Evolutionary conservation across 805 yeast species (phyloP), one percentile per base, ranked within the genome.

Genomic region (Kluyveromyces dobzhanskii): DNA sequence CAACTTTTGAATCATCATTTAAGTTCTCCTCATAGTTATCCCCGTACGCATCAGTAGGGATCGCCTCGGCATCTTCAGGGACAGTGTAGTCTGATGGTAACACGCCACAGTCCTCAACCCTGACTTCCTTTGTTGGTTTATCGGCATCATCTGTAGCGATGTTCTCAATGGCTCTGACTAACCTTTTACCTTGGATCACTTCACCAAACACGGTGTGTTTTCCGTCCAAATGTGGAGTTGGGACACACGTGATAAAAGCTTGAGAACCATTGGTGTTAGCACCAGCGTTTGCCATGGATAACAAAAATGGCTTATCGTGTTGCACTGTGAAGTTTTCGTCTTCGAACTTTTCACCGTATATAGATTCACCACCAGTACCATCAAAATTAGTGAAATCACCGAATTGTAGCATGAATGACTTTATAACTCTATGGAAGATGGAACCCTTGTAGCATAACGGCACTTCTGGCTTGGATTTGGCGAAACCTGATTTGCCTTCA

Each of bases 211-310:
- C 97, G 38, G 88, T 97, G 60, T 92, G 98, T 61, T 90, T 90
- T 18, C 90, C 94, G 57, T 92, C 90, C 48, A 92, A 73, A 62
- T 90, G 97, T 5, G 97, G 95, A 1, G 97, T 86, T 30, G 86
- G 79, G 2, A 78, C 92, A 2, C 96, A 85, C 19, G 98, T 90
- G 53, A 90, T 78, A 61, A 90, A 90, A 53, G 86, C 92, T 64
- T 90, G 97, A 2, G 96, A 86, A 1, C 97, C 97, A 57, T 92
- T 92, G 35, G 97, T 90, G 60, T 80, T 78, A 43, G 95, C 87
- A 13, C 97, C 97, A 4, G 97, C 85, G 57, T 90, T 90, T 42
- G 98, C 97, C 97, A 90, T 92, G 6, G 95, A 85, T 50, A 90
- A 72, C 49, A 92, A 69, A 61, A 82, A 88, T 39, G 97, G 97